A percentile compares a stretch with the other conserved stretches of the same genome.
phyloP scores from a whole-genome alignment of 2,329 filamentous ascomycete species.

The Thyridium curvatum region DNA sequence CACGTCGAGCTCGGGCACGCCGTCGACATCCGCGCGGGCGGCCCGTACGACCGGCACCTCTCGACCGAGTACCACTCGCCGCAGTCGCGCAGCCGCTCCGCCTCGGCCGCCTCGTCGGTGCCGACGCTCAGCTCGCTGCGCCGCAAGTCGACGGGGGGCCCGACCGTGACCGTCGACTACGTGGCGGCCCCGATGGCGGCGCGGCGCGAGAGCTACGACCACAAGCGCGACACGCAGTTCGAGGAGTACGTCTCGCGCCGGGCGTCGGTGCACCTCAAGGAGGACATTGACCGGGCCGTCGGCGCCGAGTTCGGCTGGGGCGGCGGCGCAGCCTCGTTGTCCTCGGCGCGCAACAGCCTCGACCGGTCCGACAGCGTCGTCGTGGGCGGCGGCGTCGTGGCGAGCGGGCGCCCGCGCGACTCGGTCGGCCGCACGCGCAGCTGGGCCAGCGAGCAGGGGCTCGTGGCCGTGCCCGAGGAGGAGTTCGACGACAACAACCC shows the following conservation, averaged over 20 bases:
- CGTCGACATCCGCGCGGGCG: constrained; percentile 9
- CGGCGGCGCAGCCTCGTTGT: not conserved
- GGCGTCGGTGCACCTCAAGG: constrained; percentile 11
- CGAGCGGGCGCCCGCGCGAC: constrained; percentile 10
- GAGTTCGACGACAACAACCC: constrained; percentile 15
- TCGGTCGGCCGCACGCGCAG: constrained; percentile 21
- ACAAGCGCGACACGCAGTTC: constrained; percentile 19
- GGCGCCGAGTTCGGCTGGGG: constrained; percentile 25
- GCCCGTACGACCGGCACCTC: constrained; percentile 7
- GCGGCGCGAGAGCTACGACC: constrained; percentile 12
- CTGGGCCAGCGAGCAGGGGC: constrained; percentile 27
- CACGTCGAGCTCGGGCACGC: constrained; percentile 18
- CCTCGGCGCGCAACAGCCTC: constrained; percentile 5
- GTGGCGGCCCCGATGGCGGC: not conserved
- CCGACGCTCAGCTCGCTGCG: not conserved
- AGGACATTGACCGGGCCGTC: constrained; percentile 23
- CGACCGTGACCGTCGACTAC: constrained; percentile 4
- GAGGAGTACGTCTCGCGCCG: constrained; percentile 14
- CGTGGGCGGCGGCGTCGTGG: constrained; percentile 11
- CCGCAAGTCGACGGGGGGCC: constrained; percentile 1
- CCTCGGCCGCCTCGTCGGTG: not conserved
- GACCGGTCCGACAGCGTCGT: constrained; percentile 18
- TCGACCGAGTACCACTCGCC: constrained; percentile 7
- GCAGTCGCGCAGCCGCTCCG: not conserved
- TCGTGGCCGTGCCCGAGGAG: constrained; percentile 33